A percentile compares a stretch with the other conserved stretches of the same genome.
Evolutionary conservation across 1,139 yeast genomes (phyloP).

Genomic region (Sugiyamaella japonica): DNA sequence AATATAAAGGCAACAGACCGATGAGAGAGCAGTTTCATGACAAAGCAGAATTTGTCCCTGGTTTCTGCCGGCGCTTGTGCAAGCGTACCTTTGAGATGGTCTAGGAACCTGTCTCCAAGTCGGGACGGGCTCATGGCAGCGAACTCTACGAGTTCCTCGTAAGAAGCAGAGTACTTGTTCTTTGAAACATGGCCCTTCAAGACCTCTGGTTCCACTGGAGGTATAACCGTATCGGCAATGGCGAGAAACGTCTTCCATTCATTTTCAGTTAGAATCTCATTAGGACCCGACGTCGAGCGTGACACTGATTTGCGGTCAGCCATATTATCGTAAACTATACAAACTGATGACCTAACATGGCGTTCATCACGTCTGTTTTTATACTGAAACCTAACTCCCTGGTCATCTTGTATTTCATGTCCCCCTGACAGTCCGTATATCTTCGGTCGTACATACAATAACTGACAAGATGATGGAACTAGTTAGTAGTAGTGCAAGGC

Average conservation of each 20-base stretch:
- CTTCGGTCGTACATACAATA: too few species aligned
- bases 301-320: background rate
- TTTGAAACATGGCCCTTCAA: slow-evolving; percentile 18
- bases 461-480: too few species aligned
- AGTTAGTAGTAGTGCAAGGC: too few species aligned
- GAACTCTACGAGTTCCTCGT: slow-evolving; percentile 17
- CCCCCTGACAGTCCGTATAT: too few species aligned
- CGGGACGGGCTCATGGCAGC: slow-evolving; percentile 29
- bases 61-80: slow-evolving; percentile 17
- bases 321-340: background rate
- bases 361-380: too few species aligned
- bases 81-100: slow-evolving; percentile 16
- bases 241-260: slow-evolving; percentile 28
- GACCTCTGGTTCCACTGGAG: slow-evolving; percentile 25
- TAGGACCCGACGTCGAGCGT: background rate
- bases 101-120: slow-evolving; percentile 33
- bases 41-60: slow-evolving; percentile 22
- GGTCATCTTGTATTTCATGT: too few species aligned
- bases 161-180: slow-evolving; percentile 19
- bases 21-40: slow-evolving; percentile 28
- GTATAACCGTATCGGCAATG: slow-evolving; percentile 31
- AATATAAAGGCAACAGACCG: slow-evolving; percentile 31
- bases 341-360: too few species aligned
- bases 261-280: slow-evolving; percentile 14
- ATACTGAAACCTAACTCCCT: too few species aligned